phyloP scores from a whole-genome alignment of 148 eudicot species.

The Vaccinium myrtillus region DNA sequence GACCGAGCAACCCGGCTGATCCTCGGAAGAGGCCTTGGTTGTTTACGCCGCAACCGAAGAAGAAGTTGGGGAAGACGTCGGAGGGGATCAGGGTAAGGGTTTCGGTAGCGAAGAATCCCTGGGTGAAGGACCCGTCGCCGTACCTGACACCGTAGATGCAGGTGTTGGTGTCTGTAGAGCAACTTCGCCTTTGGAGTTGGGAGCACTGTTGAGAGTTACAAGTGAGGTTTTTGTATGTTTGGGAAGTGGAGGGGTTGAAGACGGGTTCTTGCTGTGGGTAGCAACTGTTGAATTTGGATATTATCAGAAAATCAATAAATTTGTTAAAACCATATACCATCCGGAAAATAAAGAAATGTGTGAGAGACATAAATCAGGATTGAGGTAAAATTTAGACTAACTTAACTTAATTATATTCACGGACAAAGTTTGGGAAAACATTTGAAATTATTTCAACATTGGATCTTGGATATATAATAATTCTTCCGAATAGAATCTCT shows the following conservation, averaged over 20 bases:
- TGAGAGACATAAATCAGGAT: not conserved
- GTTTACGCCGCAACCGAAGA: conserved; percentile 29
- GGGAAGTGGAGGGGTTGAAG: not conserved
- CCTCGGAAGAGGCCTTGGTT: conserved; percentile 21
- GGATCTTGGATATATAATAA: too few species aligned
- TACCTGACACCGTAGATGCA: conserved; percentile 4
- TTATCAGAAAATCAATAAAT: not conserved
- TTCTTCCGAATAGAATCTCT: too few species aligned
- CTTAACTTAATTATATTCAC: not conserved
- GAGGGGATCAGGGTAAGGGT: not conserved
- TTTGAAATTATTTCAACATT: too few species aligned
- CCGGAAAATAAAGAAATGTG: not conserved
- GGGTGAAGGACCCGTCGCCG: conserved; percentile 3
- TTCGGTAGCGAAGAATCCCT: conserved; percentile 15
- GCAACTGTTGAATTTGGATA: conserved; percentile 17
- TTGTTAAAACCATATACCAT: not conserved
- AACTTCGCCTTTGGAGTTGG: not conserved
- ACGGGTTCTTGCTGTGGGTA: not conserved
- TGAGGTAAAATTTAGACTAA: not conserved
- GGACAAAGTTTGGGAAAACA: too few species aligned
- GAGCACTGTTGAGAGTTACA: conserved; percentile 52
- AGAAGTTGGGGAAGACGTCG: conserved; percentile 16
- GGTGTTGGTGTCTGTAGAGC: not conserved
- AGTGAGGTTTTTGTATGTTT: conserved; percentile 49
- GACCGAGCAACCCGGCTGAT: conserved; percentile 25